phyloP scores from a whole-genome alignment of 768 basidiomycete genomes.

The Collybia mongolica region DNA sequence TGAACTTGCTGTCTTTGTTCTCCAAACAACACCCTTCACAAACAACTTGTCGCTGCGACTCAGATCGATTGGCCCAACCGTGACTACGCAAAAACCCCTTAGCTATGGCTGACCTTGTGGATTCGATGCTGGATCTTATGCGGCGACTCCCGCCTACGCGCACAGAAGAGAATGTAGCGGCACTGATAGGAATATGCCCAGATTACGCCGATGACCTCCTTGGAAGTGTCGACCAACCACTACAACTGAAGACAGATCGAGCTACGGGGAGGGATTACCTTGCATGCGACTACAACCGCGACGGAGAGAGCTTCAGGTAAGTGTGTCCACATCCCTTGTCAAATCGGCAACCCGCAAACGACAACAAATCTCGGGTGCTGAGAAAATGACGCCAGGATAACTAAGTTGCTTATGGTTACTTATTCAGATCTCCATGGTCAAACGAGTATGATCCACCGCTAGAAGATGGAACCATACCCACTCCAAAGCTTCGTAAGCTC shows the following conservation, averaged over 20 bases:
- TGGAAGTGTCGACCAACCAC: slow-evolving; percentile 92
- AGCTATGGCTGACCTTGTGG: slow-evolving; percentile 74
- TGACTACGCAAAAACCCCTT: neutral
- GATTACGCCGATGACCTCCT: slow-evolving; percentile 95
- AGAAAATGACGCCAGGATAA: neutral
- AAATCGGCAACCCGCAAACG: neutral
- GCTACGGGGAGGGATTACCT: slow-evolving; percentile 87
- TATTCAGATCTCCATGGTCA: slow-evolving; percentile 93
- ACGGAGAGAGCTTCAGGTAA: slow-evolving; percentile 88
- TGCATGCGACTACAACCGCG: slow-evolving; percentile 90
- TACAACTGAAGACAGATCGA: slow-evolving; percentile 77
- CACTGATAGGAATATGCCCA: slow-evolving; percentile 80
- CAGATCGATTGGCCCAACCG: no score
- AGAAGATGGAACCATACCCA: slow-evolving; percentile 87
- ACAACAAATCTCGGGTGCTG: neutral
- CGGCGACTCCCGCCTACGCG: slow-evolving; percentile 91
- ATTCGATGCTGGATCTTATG: slow-evolving; percentile 95
- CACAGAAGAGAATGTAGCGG: slow-evolving; percentile 83
- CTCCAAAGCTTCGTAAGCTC: slow-evolving; percentile 81
- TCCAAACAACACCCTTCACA: no score
- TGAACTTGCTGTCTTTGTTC: no score
- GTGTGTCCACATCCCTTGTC: slow-evolving; percentile 19
- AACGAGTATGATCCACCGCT: slow-evolving; percentile 92
- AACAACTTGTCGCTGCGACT: no score
- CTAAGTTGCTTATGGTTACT: slow-evolving; percentile 2